A percentile compares a stretch with the other conserved stretches of the same genome.
These are phyloP conservation scores for Fusarium secorum DNA, from an alignment of 2,329 filamentous ascomycete species.

Conservation along the genomic window DNA sequence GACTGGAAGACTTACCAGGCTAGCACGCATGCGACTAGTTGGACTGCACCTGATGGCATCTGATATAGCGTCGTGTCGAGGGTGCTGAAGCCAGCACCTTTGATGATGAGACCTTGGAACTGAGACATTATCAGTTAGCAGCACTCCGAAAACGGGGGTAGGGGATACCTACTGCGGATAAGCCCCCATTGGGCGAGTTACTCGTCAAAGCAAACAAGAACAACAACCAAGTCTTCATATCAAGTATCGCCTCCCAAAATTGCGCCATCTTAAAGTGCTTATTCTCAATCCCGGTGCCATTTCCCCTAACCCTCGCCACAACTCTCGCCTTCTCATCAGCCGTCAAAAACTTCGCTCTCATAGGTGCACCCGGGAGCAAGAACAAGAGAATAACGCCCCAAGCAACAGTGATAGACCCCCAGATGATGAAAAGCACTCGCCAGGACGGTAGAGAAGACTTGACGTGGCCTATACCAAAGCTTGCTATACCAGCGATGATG, in stretches of 20 bases:
- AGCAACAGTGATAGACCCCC: slow-evolving; percentile 40
- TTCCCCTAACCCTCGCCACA: slow-evolving; percentile 57
- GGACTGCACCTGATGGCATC: slow-evolving; percentile 32
- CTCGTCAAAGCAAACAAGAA: slow-evolving; percentile 60
- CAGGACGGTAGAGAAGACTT: slow-evolving; percentile 6
- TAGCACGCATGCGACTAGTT: slow-evolving; percentile 15
- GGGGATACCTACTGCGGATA: slow-evolving; percentile 9
- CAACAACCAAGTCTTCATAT: slow-evolving; percentile 67
- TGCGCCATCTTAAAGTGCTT: slow-evolving; percentile 58
- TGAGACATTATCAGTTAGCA: not conserved
- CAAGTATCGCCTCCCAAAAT: slow-evolving; percentile 56
- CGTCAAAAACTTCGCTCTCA: slow-evolving; percentile 58
- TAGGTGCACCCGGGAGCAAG: slow-evolving; percentile 61
- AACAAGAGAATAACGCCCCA: slow-evolving; percentile 65
- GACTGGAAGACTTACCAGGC: slow-evolving; percentile 22
- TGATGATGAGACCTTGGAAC: slow-evolving; percentile 40
- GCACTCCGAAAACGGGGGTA: not conserved
- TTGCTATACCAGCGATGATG: slow-evolving; percentile 31
- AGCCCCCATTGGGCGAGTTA: slow-evolving; percentile 64
- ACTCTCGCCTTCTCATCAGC: slow-evolving; percentile 56
- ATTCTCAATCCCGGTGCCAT: slow-evolving; percentile 62
- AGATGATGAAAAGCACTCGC: slow-evolving; percentile 29
- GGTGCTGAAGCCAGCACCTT: slow-evolving; percentile 32
- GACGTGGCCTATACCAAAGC: slow-evolving; percentile 35
- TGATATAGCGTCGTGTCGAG: slow-evolving; percentile 26